Percentiles rank a stretch among this genome's conserved stretches.
Evolutionary conservation across 179 eudicot genomes (phyloP).

Genomic region (Carnegiea gigantea): DNA sequence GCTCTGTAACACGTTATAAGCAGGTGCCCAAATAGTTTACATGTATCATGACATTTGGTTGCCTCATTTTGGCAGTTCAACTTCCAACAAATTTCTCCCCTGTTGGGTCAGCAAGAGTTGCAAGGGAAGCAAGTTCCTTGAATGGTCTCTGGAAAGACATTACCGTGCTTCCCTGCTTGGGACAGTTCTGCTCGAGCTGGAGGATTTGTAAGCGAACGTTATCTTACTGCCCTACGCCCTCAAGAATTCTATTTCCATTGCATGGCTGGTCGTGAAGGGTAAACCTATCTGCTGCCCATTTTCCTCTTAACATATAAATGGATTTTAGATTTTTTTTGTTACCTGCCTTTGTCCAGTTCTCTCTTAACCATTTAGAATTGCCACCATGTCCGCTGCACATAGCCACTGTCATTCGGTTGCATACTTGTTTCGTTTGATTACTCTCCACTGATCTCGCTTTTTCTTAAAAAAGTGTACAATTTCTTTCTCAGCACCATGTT

Average conservation of each 20-base stretch:
- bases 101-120: slow-evolving; percentile 96
- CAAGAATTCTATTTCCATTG: slow-evolving; percentile 98
- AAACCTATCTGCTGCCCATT: slow-evolving; percentile 16
- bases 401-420: neutral
- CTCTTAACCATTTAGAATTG: neutral
- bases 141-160: slow-evolving; percentile 97
- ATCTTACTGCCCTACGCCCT: slow-evolving; percentile 91
- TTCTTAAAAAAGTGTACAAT: no score
- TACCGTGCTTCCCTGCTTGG: slow-evolving; percentile 95
- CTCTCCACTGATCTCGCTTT: no score
- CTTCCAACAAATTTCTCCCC: slow-evolving; percentile 95
- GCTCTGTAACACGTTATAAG: neutral
- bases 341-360: no score
- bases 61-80: slow-evolving; percentile 60
- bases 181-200: slow-evolving; percentile 92
- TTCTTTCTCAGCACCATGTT: neutral
- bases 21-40: neutral
- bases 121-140: slow-evolving; percentile 99
- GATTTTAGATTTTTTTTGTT: neutral
- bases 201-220: slow-evolving; percentile 94
- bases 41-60: neutral
- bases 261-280: slow-evolving; percentile 99
- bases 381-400: neutral
- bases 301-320: neutral
- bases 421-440: neutral